Conservation (phyloP, 148 eudicot genomes). For the Spergularia bocconei region DNA sequence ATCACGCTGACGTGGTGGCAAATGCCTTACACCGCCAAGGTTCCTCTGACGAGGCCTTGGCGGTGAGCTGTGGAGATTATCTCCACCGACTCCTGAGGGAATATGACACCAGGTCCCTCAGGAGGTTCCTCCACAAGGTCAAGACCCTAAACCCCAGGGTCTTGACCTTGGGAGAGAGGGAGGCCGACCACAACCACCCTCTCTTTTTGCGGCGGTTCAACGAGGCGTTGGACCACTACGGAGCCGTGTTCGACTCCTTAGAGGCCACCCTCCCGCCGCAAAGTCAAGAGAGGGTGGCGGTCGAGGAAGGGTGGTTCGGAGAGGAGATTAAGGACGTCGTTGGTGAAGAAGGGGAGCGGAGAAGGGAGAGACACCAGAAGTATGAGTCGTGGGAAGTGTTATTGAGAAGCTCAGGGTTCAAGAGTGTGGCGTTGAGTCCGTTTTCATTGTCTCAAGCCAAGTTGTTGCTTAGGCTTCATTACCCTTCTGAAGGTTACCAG, state of each 20-base stretch:
- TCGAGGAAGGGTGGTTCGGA: conserved; percentile 76
- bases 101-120: conserved; percentile 36
- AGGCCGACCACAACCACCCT: conserved; percentile 68
- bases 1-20: conserved; percentile 22
- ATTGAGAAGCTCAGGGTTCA: conserved; percentile 60
- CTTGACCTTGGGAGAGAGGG: conserved; percentile 66
- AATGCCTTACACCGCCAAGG: conserved; percentile 22
- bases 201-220: conserved; percentile 38
- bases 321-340: conserved; percentile 67
- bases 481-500: conserved; percentile 92
- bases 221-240: conserved; percentile 65
- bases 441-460: conserved; percentile 89
- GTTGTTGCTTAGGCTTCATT: conserved; percentile 71
- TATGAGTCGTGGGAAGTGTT: conserved; percentile 72
- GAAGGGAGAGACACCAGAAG: conserved; percentile 64
- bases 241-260: conserved; percentile 65
- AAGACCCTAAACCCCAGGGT: conserved; percentile 64
- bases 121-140: conserved; percentile 48
- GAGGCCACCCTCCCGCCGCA: conserved; percentile 87
- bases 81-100: conserved; percentile 63
- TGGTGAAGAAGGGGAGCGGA: conserved; percentile 44
- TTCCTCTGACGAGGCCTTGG: conserved; percentile 47
- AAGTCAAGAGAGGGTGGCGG: conserved; percentile 62
- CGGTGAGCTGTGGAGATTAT: conserved; percentile 65
- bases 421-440: conserved; percentile 55